phyloP scores from a whole-genome alignment of 1,284 basidiomycete species.

The Leccinum variabile region DNA sequence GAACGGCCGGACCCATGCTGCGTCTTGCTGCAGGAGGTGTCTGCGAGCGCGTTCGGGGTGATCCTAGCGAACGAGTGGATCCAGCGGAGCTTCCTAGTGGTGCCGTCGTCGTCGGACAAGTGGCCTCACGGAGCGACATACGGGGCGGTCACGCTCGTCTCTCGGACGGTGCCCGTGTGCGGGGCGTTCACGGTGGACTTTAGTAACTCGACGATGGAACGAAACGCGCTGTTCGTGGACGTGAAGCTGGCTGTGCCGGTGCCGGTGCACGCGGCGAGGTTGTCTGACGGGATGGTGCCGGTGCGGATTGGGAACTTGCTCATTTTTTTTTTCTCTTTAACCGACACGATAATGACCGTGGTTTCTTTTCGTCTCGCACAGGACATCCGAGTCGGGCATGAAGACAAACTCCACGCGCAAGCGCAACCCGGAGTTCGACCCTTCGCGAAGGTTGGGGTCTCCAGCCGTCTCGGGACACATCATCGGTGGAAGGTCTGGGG shows the following conservation, averaged over 20 bases:
- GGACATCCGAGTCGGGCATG: too few relatives aligned
- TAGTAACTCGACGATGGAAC: conserved; percentile 46
- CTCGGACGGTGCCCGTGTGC: conserved; percentile 50
- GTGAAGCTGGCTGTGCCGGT: conserved; percentile 45
- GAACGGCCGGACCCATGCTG: conserved; percentile 54
- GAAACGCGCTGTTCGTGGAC: conserved; percentile 59
- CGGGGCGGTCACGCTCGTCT: conserved; percentile 66
- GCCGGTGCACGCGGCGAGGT: conserved; percentile 25
- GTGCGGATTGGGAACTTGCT: conserved; percentile 42
- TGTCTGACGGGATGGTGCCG: conserved; percentile 39
- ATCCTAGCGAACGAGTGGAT: conserved; percentile 62
- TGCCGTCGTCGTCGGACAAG: conserved; percentile 50
- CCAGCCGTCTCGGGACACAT: too few relatives aligned
- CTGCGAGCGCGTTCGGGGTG: conserved; percentile 41
- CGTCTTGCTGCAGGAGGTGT: conserved; percentile 68
- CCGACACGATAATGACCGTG: too few relatives aligned
- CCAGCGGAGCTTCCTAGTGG: conserved; percentile 53
- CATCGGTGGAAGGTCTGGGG: too few relatives aligned
- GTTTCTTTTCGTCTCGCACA: too few relatives aligned
- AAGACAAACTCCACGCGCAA: too few relatives aligned
- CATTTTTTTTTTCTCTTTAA: too few relatives aligned
- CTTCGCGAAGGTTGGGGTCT: too few relatives aligned
- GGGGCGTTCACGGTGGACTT: conserved; percentile 49
- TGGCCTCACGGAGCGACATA: conserved; percentile 52
- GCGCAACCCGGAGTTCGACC: too few relatives aligned